Base-by-base conservation (phyloP, 1,284 basidiomycete species). In the Rhodotorula sp. region DNA sequence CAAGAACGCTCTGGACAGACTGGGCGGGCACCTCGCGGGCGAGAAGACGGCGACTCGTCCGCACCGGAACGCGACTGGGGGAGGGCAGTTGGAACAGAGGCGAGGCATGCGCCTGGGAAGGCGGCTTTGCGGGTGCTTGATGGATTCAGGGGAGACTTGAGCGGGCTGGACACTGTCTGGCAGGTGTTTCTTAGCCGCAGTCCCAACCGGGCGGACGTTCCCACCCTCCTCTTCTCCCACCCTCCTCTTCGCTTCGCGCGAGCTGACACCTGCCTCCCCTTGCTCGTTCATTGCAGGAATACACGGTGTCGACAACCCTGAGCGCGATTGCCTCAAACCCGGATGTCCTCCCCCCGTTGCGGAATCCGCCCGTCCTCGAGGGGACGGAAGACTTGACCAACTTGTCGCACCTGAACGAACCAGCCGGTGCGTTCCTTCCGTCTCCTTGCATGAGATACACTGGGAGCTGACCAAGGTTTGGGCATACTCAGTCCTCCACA, bases 361-460 rank as follows among this genome's bases (percentile, higher is more conserved):
- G 95, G 75, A 99, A 99, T 81, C 96, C 96, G 32, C 96, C 95
- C 49, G 83, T 97, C 66, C 84, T 99, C 70, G 95, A 99, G 83
- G 94, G 92, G 36, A 92, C 94, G 49, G 95, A 99, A 82, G 95
- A 99, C 84, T 85, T 99, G 79, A 95, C 96, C 59, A 96, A 94
- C 70, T 86, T 99, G 78, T 96, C 93, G 67, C 94, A 99, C 84
- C 85, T 99, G 76, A 99, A 99, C 79, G 96, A 99, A 81, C 95
- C 95, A 58, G 92, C 91, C 78, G 94, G 94, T 94, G 75, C 70
- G 86, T 79, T 30, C 20, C 20, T 30, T 15, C 9, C 47, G 46
- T 44, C 7, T n/a, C 32, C 32, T 30, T 20, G 19, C 30, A 24
- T 2, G 53, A 13, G 34, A 30, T 22, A 8, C 9, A 52, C 10